Conservation (phyloP, 352 stramenopile species). For the Peronospora belbahrii region DNA sequence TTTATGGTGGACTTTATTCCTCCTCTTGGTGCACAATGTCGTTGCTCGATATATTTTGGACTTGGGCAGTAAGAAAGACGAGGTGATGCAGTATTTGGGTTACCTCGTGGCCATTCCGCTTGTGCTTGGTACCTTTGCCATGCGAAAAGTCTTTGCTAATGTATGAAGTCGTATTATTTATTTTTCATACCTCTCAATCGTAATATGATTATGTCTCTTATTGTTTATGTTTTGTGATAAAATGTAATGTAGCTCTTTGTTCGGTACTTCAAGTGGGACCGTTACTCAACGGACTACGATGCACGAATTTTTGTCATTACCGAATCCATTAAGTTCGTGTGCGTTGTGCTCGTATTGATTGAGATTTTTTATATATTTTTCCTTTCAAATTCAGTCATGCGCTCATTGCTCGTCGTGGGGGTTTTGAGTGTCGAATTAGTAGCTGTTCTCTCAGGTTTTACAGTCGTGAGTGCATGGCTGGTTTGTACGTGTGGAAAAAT, state of each 20-base stretch:
- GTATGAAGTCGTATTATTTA: no score
- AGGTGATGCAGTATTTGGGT: slow-evolving; percentile 41
- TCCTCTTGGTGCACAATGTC: slow-evolving; percentile 40
- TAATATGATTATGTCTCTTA: no score
- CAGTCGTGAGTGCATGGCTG: slow-evolving; percentile 30
- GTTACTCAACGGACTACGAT: slow-evolving; percentile 50
- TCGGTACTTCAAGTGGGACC: slow-evolving; percentile 73
- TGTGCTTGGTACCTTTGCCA: slow-evolving; percentile 60
- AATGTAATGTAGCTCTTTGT: slow-evolving; percentile 42
- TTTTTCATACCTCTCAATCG: no score
- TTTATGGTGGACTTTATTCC: slow-evolving; percentile 64
- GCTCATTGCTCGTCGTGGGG: slow-evolving; percentile 56
- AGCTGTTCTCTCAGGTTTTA: slow-evolving; percentile 54
- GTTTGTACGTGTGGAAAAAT: not conserved
- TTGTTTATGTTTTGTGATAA: not conserved
- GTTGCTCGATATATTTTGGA: slow-evolving; percentile 45
- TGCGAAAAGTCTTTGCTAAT: slow-evolving; percentile 75
- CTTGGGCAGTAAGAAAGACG: slow-evolving; percentile 32
- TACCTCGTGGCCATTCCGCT: slow-evolving; percentile 60
- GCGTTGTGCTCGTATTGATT: slow-evolving; percentile 63
- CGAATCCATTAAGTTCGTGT: slow-evolving; percentile 68
- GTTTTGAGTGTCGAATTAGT: slow-evolving; percentile 63
- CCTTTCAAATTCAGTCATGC: slow-evolving; percentile 45
- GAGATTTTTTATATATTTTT: slow-evolving; percentile 86
- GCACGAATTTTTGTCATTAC: slow-evolving; percentile 78